Base-by-base conservation (phyloP, 495 filamentous ascomycete genomes). In the Penicillium roqueforti region DNA sequence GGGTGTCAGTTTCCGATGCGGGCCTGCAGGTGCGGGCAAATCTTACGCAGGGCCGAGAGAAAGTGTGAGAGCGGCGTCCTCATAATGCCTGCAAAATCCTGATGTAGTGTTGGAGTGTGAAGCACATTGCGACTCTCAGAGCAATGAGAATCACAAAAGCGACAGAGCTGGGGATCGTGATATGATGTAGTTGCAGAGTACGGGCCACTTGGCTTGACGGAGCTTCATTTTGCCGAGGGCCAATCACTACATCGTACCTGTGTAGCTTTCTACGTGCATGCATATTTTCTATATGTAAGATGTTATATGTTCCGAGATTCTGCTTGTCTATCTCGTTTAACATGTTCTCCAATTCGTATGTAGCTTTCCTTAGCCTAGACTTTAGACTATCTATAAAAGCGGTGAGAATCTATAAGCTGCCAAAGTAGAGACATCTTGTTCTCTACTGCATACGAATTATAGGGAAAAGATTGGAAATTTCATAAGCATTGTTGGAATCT, bases 151-250 rank as follows among this genome's bases (percentile, higher is more conserved):
- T 40, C 52, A 54, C 19, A 19, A 34, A 42, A 52, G 55, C 38
- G 38, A 28, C 38, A 51, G 41, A 29, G 37, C 31, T 42, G 38
- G 28, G 48, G 38, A 48, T 47, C 16, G 41, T 37, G 44, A 40
- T 37, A 54, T 66, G 57, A 66, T 60, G 56, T 60, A 53, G 55
- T 61, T 53, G 50, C 51, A 63, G 32, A 37, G 47, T 50, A 68
- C 63, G 61, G 70, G 72, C 70, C 72, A 76, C 72, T 69, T 76
- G 72, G 67, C 71, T 63, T 61, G 59, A 69, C 72, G 69, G 70
- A 70, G 68, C 55, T 71, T 72, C 62, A 67, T 75, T 75, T 66
- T 61, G 56, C 70, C 70, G 68, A 69, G 13, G 54, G 57, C 60
- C 42, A 60, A 63, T 60, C 60, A 66, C 43, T 54, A 53, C 54